Base-by-base conservation (phyloP, 352 stramenopile species). In the Discostella stelligera region DNA sequence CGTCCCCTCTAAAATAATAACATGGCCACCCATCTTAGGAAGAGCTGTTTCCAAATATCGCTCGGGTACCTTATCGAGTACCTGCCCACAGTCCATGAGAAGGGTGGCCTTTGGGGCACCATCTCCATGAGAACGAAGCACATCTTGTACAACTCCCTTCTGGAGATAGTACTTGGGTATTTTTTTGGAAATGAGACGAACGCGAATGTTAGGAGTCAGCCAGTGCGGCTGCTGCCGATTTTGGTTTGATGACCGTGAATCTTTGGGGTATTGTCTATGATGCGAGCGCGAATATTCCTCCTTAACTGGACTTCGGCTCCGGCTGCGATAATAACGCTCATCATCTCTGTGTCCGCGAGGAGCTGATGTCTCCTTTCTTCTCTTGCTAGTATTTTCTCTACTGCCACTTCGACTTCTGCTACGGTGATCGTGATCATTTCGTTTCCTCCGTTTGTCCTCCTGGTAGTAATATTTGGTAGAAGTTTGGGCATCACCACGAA, bases 31-130 rank as follows among this genome's bases (percentile, higher is more conserved):
- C 16, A 72, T 77, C 71, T 88, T 91, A 1, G 89, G 89, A 18
- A 93, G 72, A 9, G 87, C 86, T 16, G 88, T 94, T 74, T 94
- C 87, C 16, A 94, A 77, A 61, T 92, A 85, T 52, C 84, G 71
- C 69, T 94, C 88, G 0, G 83, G 68, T 39, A 92, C 75, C 16
- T 84, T 80, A 58, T 90, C 79, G 16, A 92, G 65, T 46, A 91
- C 66, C 44, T 81, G 54, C 37, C 84, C 74, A 55, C 85, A 77
- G 25, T 78, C 67, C 82, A 92, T 90, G 14, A 77, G 81, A 7
- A 94, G 50, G 2, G 87, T 84, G 23, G 80, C 86, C 27, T 80
- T 69, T 4, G 66, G 67, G 8, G 66, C 72, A 20, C 61, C 78
- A 21, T 66, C 59, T 41, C 30, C 14, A 49, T 14, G n/a, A 11